Conservation (phyloP, 352 stramenopile species). For the Pythium coloratum region DNA sequence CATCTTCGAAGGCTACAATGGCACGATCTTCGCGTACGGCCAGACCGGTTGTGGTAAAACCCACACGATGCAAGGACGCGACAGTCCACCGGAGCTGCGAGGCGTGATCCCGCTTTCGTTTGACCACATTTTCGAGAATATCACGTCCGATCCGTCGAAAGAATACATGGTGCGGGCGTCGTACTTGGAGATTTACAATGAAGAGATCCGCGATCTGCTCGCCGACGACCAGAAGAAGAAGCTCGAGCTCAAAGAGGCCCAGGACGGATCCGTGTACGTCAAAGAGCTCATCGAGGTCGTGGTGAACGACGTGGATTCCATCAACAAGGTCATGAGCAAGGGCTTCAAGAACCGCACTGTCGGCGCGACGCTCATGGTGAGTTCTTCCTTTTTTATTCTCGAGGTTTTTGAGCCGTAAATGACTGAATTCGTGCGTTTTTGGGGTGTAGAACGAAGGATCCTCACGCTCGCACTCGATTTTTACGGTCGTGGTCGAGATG, state of each 20-base stretch:
- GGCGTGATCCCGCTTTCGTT: conserved; percentile 85
- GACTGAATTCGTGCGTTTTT: background rate
- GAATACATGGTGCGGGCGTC: conserved; percentile 88
- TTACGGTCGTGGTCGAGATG: conserved; percentile 82
- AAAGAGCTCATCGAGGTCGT: conserved; percentile 88
- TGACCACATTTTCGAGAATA: conserved; percentile 88
- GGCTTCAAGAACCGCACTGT: conserved; percentile 87
- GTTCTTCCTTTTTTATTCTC: too few relatives aligned
- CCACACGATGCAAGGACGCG: conserved; percentile 85
- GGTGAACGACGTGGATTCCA: conserved; percentile 69
- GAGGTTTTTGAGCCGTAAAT: background rate
- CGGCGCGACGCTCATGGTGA: conserved; percentile 78
- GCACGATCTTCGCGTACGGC: conserved; percentile 91
- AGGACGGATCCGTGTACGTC: conserved; percentile 83
- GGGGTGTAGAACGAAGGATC: conserved; percentile 71
- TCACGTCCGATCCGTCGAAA: conserved; percentile 56
- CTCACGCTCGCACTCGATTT: conserved; percentile 85
- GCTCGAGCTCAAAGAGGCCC: conserved; percentile 85
- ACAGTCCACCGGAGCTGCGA: conserved; percentile 67
- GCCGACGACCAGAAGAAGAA: conserved; percentile 76
- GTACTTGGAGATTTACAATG: conserved; percentile 96
- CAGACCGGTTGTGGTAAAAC: conserved; percentile 87
- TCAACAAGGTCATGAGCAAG: conserved; percentile 79
- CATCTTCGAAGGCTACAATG: conserved; percentile 91
- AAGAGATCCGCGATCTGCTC: conserved; percentile 92